A percentile compares a stretch with the other conserved stretches of the same genome.
phyloP scores from a whole-genome alignment of 805 yeast genomes.

The Kodamaea leandrae region DNA sequence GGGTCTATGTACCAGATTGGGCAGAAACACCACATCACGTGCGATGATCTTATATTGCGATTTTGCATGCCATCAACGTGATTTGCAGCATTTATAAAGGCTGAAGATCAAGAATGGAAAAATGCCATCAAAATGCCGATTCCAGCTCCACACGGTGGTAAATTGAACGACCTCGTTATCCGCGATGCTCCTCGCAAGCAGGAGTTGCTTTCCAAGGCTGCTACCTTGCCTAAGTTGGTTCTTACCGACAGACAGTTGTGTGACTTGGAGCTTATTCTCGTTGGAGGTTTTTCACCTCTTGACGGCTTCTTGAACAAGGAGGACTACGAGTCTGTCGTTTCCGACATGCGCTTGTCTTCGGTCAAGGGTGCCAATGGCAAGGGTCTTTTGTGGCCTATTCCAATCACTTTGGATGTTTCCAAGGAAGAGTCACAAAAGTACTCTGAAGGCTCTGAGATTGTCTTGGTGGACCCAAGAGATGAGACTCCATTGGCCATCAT shows the following conservation, averaged over 20 bases:
- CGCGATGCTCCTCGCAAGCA: slow-evolving; percentile 68
- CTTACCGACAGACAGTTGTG: slow-evolving; percentile 88
- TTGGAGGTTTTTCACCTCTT: slow-evolving; percentile 92
- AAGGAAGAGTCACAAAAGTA: slow-evolving; percentile 45
- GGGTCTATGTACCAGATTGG: not conserved
- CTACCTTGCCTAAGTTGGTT: slow-evolving; percentile 43
- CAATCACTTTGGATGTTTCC: slow-evolving; percentile 82
- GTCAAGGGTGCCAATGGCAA: slow-evolving; percentile 32
- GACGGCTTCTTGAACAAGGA: slow-evolving; percentile 63
- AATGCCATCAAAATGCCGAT: slow-evolving; percentile 48
- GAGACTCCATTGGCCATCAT: slow-evolving; percentile 76
- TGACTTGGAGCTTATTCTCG: slow-evolving; percentile 85
- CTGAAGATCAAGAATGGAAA: too few relatives aligned
- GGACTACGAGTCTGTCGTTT: slow-evolving; percentile 68
- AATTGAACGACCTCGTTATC: slow-evolving; percentile 75
- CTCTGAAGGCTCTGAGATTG: slow-evolving; percentile 59
- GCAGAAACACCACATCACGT: slow-evolving; percentile 7
- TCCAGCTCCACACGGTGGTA: slow-evolving; percentile 87
- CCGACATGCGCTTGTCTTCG: slow-evolving; percentile 64
- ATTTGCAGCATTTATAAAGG: slow-evolving; percentile 6
- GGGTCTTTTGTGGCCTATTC: slow-evolving; percentile 88
- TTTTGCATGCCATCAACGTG: not conserved
- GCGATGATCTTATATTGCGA: slow-evolving; percentile 6
- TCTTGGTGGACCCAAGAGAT: slow-evolving; percentile 78
- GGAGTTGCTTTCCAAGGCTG: slow-evolving; percentile 58